A percentile compares a stretch with the other conserved stretches of the same genome.
Evolutionary conservation across 192 early-diverging fungal species (phyloP).

Genomic region (Coemansia sp.): DNA sequence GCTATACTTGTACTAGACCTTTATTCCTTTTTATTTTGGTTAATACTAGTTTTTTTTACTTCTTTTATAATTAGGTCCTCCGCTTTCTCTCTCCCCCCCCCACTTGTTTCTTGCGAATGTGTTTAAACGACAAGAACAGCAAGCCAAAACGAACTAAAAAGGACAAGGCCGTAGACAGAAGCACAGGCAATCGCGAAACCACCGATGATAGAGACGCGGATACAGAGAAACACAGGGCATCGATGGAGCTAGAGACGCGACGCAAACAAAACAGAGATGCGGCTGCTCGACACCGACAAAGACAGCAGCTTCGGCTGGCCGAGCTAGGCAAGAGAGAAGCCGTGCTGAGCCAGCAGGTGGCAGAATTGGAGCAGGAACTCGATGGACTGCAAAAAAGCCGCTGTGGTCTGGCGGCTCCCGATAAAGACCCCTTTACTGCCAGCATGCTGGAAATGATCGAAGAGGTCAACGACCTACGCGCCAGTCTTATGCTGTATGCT

Average conservation of each 20-base stretch:
- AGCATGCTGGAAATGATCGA: constrained; percentile 21
- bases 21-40: no score
- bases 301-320: constrained; percentile 34
- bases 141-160: not conserved
- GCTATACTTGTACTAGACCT: no score
- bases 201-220: not conserved
- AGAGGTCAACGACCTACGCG: constrained; percentile 14
- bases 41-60: constrained; percentile 1
- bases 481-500: constrained; percentile 12
- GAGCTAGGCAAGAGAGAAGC: constrained; percentile 24
- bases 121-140: not conserved
- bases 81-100: no score
- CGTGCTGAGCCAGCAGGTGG: constrained; percentile 31
- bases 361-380: constrained; percentile 35
- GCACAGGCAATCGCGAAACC: not conserved
- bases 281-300: constrained; percentile 35
- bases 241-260: constrained; percentile 14
- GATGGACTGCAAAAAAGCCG: constrained; percentile 9
- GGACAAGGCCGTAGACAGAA: not conserved
- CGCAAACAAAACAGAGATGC: constrained; percentile 46
- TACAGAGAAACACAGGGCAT: not conserved
- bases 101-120: not conserved
- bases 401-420: constrained; percentile 13
- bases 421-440: constrained; percentile 26
- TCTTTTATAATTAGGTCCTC: no score